Base-by-base conservation (phyloP, 2,329 filamentous ascomycete species). In the Fusarium sp. region DNA sequence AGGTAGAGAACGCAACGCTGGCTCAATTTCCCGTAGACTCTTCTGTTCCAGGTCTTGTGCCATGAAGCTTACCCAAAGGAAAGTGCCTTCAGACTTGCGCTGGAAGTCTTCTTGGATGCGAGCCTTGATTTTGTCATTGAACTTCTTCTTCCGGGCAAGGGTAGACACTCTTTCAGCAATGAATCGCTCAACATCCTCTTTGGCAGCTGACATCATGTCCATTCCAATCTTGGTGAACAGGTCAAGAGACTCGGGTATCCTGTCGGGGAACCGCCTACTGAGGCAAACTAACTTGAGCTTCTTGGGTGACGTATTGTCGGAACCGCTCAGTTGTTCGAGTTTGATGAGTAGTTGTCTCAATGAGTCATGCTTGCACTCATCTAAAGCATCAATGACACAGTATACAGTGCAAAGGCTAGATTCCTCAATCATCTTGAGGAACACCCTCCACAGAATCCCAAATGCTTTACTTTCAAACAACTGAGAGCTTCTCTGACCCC, bases 301-400 rank as follows among this genome's bases (percentile, higher is more conserved):
- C 1, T 34, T 9, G 32, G 4, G 14, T 5, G 30, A 32, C 0
- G 0, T 4, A 4, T 34, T 5, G 4, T 34, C 4, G 8, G 14
- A 3, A 9, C 3, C 7, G 4, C 32, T 34, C 14, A 34, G 4
- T 18, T 18, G 32, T 18, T 34, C 32, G 2, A 34, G 3, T 2
- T 18, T 34, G 32, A 2, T 34, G 0, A 34, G 32, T 4, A 34
- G 32, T 1, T 1, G 32, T 0, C 14, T 34, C 32, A 34, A 9
- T 5, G 32, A 18, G 4, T 5, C 14, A 5, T 5, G 7, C 7
- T 34, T 2, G 8, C 32, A 34, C 32, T 34, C 32, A 5, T 34
- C 32, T 0, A 34, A 1, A 9, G 20, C 67, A 25, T 68, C 65
- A 0, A 70, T 13, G 0, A 70, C 7, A 1, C 67, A 68, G 24